Evolutionary conservation across 2,329 filamentous ascomycete genomes (phyloP), one percentile per base, ranked within the genome.

Genomic region (Mariannaea sp.): DNA sequence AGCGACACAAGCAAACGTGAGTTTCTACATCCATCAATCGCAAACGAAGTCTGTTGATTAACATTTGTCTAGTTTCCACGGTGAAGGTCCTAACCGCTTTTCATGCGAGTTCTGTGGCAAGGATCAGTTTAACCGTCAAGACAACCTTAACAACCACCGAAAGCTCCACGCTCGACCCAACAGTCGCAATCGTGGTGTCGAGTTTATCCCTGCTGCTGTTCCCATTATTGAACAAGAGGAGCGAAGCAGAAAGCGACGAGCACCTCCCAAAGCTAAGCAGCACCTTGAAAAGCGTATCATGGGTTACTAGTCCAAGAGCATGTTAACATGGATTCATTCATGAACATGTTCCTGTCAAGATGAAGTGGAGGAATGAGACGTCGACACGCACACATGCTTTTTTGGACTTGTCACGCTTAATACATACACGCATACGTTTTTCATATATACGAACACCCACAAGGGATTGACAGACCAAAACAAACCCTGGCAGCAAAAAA

Each of bases 1-100:
- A 82, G 70, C 74, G 81, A 22, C 81, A 84, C 62, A 72, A 77
- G 45, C 73, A 74, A 47, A 78, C 77, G 80, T 82, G 62, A 72
- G 78, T 74, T 8, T 2, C 6, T n/a, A 29, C 10, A 22, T 17
- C 5, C 13, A 9, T 30, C 19, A 8, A 5, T 20, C 39, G 10
- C 41, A 5, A 8, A n/a, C 7, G 57, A 29, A n/a, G 33, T 5
- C 8, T 20, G 8, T n/a, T 24, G 26, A 24, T 39, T 17, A 55
- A 40, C 5, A 17, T 8, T 24, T 17, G 5, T 43, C 10, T 38
- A 71, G 71, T 40, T 72, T 69, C 40, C 71, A 74, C 30, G 71
- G 71, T 6, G 72, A 74, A 48, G 72, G 72, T 8, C 72, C 71
- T 3, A 74, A 73, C 51, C 67, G 69, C 5, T 74, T 72, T 61